Evolutionary conservation across 1,284 basidiomycete species (phyloP), one percentile per base, ranked within the genome.

Genomic region (Ustilago loliicola): DNA sequence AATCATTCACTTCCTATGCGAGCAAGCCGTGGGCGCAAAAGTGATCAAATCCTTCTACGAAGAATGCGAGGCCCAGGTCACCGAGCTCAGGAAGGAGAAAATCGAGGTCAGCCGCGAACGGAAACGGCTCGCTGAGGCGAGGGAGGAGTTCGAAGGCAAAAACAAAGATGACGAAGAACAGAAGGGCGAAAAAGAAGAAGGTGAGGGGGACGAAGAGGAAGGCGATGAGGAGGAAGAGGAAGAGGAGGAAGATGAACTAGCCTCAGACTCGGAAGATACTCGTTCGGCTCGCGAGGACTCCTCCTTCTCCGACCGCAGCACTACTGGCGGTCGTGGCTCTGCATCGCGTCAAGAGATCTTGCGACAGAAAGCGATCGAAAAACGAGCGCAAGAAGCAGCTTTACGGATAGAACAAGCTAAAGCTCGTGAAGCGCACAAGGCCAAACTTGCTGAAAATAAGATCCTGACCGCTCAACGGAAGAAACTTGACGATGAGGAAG

Each of bases 81-180:
- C 97, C 11, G 93, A 95, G 50, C 89, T 97, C 58, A 89, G 96
- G 76, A 99, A 99, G 88, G 94, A 96, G 87, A 94, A 96, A 87
- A 94, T 96, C 40, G 96, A 99, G 79, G 91, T 96, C 60, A 96
- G 95, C 86, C 90, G 96, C 71, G 89, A 92, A 79, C 92, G 93
- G 87, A 95, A 94, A 87, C 91, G 92, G 83, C 89, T 92, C 66
- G 79, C 89, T 63, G 93, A 94, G 84, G 91, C 93, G 79, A 93
- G 94, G 89, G 90, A 89, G 50, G 84, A 86, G n/a, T 89, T 93
- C 47, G 87, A 89, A 56, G 88, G 87, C 55, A 87, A 87, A 59
- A 61, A 71, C 45, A 77, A 72, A 45, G 60, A 64, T 9, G 77
- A 77, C 9, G 59, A 54, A 13, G 68, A 58, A 1, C 51, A 36